Base-by-base conservation (phyloP, 164 flowering plant species). In the Vitis labrusca region DNA sequence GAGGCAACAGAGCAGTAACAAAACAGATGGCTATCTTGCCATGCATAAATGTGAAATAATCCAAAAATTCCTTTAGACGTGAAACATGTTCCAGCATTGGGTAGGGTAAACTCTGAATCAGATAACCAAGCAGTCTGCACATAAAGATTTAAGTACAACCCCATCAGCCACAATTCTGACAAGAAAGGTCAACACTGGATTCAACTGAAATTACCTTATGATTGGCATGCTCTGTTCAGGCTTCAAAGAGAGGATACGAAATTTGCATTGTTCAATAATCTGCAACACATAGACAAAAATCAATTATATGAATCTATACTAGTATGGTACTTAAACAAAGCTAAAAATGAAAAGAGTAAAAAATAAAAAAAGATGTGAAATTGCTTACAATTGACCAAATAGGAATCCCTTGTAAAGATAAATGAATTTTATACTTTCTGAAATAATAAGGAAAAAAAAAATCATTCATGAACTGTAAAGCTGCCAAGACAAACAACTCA, bases 231-330 rank as follows among this genome's bases (percentile, higher is more conserved):
- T 79, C 71, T 88, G 87, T 53, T 85, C 91, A 71, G 88, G 85
- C 85, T 93, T 89, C 69, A 80, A 67, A 74, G 96, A 89, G 66
- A 93, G 91, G 70, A 91, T 80, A 48, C 85, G 89, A 68, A 86
- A 85, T 76, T 91, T 93, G 85, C 96, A 85, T 68, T 88, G 98
- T 76, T 93, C 93, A 69, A 93, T 85, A 66, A 93, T 86, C 98
- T 91, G 85, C 70, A 75, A 66, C 15, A 62, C 8, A 37, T 13
- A 0, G 7, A 30, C 37, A 2, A 14, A 23, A 64, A 69, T 7
- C 44, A 68, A 60, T 47, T 37, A 37, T 5, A 37, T 37, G 44
- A 37, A 37, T 37, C 44, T 37, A 37, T 37, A 37, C 7, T 37
- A 37, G 44, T 37, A 37, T 37, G 44, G 44, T 37, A 2, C 44